Percentiles rank a stretch among this genome's conserved stretches.
Evolutionary conservation across 2,329 filamentous ascomycete species (phyloP).

Genomic region (Hypoxylon sp.): DNA sequence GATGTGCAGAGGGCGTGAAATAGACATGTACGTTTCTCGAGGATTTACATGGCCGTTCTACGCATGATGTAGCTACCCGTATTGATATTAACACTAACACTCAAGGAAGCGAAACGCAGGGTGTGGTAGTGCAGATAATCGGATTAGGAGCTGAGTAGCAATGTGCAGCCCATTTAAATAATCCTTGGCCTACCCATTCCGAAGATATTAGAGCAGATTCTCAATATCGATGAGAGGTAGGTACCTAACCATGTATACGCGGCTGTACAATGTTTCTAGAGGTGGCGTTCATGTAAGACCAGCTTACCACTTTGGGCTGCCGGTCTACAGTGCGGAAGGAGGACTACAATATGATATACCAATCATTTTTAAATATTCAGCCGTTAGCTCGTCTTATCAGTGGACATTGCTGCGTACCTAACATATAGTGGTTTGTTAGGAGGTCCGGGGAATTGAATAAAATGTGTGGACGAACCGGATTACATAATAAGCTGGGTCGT

Average conservation of each 20-base stretch:
- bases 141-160: not conserved
- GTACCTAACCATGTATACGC: not conserved
- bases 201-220: not conserved
- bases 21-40: not conserved
- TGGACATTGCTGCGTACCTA: not conserved
- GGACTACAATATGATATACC: not conserved
- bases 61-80: slow-evolving; percentile 34
- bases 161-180: not conserved
- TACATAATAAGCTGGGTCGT: not conserved
- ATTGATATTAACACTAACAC: slow-evolving; percentile 7
- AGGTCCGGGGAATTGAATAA: not conserved
- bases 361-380: not conserved
- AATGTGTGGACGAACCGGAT: not conserved
- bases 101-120: slow-evolving; percentile 10
- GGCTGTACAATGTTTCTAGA: not conserved
- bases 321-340: not conserved
- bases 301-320: not conserved
- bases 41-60: not conserved
- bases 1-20: slow-evolving; percentile 2
- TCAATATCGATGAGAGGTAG: not conserved
- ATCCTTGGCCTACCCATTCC: too few relatives aligned
- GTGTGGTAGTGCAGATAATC: slow-evolving; percentile 4
- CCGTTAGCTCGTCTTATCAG: not conserved
- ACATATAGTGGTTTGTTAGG: not conserved
- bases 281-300: not conserved